Base-by-base conservation (phyloP, 2,329 filamentous ascomycete species). In the Hypoxylon sp. region DNA sequence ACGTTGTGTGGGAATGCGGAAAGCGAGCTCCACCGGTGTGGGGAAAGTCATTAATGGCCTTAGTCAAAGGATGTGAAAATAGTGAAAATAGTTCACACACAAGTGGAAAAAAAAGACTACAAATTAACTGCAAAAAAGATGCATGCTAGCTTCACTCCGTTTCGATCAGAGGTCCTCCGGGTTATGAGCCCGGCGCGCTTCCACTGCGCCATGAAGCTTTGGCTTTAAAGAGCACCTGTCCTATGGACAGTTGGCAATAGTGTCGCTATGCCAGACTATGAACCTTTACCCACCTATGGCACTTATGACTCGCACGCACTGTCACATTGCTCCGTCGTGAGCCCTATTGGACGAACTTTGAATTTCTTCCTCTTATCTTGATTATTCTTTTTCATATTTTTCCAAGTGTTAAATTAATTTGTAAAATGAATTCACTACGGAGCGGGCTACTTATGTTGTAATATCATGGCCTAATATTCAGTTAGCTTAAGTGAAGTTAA, bases 151-250 rank as follows among this genome's bases (percentile, higher is more conserved):
- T 74, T 61, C 66, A 69, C 65, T 73, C 66, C 66, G 72, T 74
- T 74, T 74, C 71, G 73, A 74, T 74, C 73, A 55, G 66, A 73
- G 66, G 73, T 68, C 73, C 73, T 74, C 72, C 73, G 71, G 72
- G 73, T 74, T 74, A 74, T 74, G 72, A 74, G 72, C 73, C 73
- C 73, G 72, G 73, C 71, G 73, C 71, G 73, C 73, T 74, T 74
- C 73, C 71, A 57, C 73, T 74, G 71, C 73, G 73, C 73, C 73
- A 74, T 66, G 64, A 71, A 73, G 73, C 73, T 74, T 69, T 66
- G 19, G n/a, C 17, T 1, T 52, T 17, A 13, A 35, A n/a, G 31
- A 24, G n/a, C 10, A 50, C 24, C 24, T 9, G 14, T 26, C 22
- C 8, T 17, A 22, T 46, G 17, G 42, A n/a, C 3, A 3, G 14